Evolutionary conservation across 306 rosid genomes (phyloP), one percentile per base, ranked within the genome.

Genomic region (Pachyrhizus erosus): DNA sequence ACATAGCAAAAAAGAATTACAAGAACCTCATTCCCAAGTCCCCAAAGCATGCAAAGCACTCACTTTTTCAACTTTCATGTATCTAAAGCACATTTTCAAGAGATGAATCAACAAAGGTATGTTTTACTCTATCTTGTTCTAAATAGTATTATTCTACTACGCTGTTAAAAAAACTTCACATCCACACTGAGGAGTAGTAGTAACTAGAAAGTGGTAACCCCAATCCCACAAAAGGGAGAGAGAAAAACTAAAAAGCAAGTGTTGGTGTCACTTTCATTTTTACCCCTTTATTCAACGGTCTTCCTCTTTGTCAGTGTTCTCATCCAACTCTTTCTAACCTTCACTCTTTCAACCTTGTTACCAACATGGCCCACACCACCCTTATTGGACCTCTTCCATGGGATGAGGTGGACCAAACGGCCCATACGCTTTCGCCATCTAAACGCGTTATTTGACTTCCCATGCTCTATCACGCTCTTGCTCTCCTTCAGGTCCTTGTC

Each of bases 401-500:
- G 84, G 80, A 82, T 86, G 82, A 92, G 82, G 71, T 92, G 98
- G 90, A 89, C 89, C 54, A 94, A 74, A 40, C 90, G 94, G 2
- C 98, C 94, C 18, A 94, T 88, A 82, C 93, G 84, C 91, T 92
- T 94, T 70, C 90, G 91, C 98, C 98, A 94, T 86, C 95, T 88
- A 21, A 92, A 86, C 5, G 83, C 70, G 23, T 87, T 81, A 15
- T 89, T 89, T 76, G 91, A 79, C 78, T 88, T 90, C 39, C 90
- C 91, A 27, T 86, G 93, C 86, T 93, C 98, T 84, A 92, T 87
- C 86, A 92, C 94, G 57, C 87, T 92, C 92, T 87, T 91, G 84
- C 14, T 67, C n/a, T 67, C 73, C 48, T 33, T 37, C 0, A 73
- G 67, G 72, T 85, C 88, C 85, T 15, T 78, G 9, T 75, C 89